Percentiles rank a stretch among this genome's conserved stretches.
Evolutionary conservation across 768 basidiomycete genomes (phyloP).

Genomic region (Leccinum pellstonianum): DNA sequence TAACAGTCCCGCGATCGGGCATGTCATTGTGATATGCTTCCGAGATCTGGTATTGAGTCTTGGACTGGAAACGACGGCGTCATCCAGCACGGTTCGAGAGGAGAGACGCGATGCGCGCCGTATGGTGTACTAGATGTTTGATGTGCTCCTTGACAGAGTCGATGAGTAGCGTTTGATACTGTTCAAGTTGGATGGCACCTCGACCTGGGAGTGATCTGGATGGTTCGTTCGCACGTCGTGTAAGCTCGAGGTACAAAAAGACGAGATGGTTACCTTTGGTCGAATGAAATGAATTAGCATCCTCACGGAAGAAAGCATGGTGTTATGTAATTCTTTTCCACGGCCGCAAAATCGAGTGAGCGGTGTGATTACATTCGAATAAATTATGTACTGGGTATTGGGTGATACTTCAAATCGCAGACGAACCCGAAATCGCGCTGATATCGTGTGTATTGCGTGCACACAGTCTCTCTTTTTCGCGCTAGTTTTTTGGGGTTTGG

Average conservation of each 20-base stretch:
- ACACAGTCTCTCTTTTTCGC: too few relatives aligned
- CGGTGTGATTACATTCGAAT: too few relatives aligned
- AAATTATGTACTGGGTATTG: too few relatives aligned
- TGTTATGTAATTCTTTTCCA: too few relatives aligned
- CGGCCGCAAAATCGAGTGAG: too few relatives aligned
- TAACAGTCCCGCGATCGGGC: constrained; percentile 96
- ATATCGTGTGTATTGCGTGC: too few relatives aligned
- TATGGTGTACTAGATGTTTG: constrained; percentile 82
- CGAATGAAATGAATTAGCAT: constrained; percentile 60
- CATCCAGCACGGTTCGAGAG: background rate
- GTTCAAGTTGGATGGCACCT: constrained; percentile 83
- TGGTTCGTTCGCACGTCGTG: background rate
- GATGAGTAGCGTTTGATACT: constrained; percentile 97
- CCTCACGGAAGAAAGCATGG: too few relatives aligned
- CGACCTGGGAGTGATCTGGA: constrained; percentile 52
- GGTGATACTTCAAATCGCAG: too few relatives aligned
- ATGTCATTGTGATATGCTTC: constrained; percentile 84
- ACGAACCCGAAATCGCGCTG: too few relatives aligned
- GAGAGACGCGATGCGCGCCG: constrained; percentile 43
- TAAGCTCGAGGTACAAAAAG: background rate
- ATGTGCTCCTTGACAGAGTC: constrained; percentile 99
- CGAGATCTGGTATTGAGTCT: constrained; percentile 92
- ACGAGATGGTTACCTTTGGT: constrained; percentile 66
- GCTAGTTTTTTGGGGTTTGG: too few relatives aligned
- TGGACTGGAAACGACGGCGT: constrained; percentile 57